These are phyloP conservation scores for carrot (Daucus carota) DNA, from an alignment of 129 eudicot genomes.

Conservation along the genomic window DH1_v3.0 NC_030386.2:34748001-34748500, in stretches of 20 bases:
- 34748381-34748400: not conserved
- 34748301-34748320: not conserved
- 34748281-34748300: not conserved
- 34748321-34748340: not conserved
- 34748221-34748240: not conserved
- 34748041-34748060: slow-evolving; percentile 14
- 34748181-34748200: slow-evolving; percentile 9
- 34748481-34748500: slow-evolving; percentile 20
- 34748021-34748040: slow-evolving; percentile 12
- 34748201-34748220: not conserved
- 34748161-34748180: slow-evolving; percentile 20
- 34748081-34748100: not conserved
- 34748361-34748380: not conserved
- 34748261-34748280: not conserved
- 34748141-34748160: slow-evolving; percentile 6
- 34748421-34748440: slow-evolving; percentile 27
- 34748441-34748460: slow-evolving; percentile 10
- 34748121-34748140: slow-evolving; percentile 1
- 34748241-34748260: not conserved
- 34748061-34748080: slow-evolving; percentile 10
- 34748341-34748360: not conserved
- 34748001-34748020: slow-evolving; percentile 32
- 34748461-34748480: slow-evolving; percentile 16
- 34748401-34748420: slow-evolving; percentile 27
- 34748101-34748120: slow-evolving; percentile 9